A percentile compares a stretch with the other conserved stretches of the same genome.
Conservation (phyloP, 2,329 filamentous ascomycete genomes). For the Cladosporium sp. region DNA sequence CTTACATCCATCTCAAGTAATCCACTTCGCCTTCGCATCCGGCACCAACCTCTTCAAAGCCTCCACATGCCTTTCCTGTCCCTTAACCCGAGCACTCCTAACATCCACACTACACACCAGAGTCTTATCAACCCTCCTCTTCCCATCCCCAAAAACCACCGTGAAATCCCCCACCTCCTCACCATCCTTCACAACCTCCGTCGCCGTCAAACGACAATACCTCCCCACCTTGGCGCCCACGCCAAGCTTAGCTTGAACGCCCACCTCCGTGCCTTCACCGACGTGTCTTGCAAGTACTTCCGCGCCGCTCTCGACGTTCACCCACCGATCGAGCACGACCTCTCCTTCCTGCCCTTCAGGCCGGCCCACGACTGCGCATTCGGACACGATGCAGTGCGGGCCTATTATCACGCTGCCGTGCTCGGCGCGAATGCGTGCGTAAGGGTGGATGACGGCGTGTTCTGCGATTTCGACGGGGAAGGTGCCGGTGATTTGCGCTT, state of each 20-base stretch:
- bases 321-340: constrained; percentile 37
- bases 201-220: constrained; percentile 42
- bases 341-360: constrained; percentile 26
- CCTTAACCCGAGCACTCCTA: constrained; percentile 27
- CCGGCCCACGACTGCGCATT: constrained; percentile 46
- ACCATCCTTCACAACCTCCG: constrained; percentile 32
- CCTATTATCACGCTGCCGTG: constrained; percentile 41
- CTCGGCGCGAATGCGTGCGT: constrained; percentile 50
- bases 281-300: constrained; percentile 33
- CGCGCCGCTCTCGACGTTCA: constrained; percentile 41
- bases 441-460: constrained; percentile 80
- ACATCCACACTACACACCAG: constrained; percentile 26
- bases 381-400: constrained; percentile 67
- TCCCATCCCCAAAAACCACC: constrained; percentile 38
- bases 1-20: constrained; percentile 11
- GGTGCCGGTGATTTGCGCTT: constrained; percentile 56
- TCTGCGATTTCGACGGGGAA: constrained; percentile 74
- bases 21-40: constrained; percentile 33
- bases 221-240: constrained; percentile 41
- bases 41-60: constrained; percentile 30
- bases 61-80: constrained; percentile 30
- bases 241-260: constrained; percentile 27
- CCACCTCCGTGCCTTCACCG: constrained; percentile 28
- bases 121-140: constrained; percentile 37
- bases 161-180: constrained; percentile 42